Conservation (phyloP, 2,329 filamentous ascomycete species). For the Sporothrix schenckii region DNA sequence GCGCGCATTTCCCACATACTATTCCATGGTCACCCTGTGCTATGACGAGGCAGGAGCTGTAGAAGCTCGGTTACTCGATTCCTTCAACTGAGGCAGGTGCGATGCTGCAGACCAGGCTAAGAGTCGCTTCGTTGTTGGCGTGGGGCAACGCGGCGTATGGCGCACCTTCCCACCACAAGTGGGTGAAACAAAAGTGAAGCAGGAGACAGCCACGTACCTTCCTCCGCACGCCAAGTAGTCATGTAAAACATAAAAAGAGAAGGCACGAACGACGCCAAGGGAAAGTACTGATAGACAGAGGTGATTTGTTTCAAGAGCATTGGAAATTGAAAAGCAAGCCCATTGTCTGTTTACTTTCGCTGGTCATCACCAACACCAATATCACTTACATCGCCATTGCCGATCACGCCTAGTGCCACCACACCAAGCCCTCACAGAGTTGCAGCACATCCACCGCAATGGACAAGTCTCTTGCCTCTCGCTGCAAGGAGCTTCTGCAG, state of each 20-base stretch:
- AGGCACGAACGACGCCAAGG: background rate
- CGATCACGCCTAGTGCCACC: background rate
- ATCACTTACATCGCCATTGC: background rate
- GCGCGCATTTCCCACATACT: conserved; percentile 10
- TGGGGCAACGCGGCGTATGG: conserved; percentile 7
- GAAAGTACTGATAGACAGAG: background rate
- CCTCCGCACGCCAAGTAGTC: background rate
- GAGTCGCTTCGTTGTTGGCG: background rate
- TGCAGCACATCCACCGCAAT: conserved; percentile 36
- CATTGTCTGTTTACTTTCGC: background rate
- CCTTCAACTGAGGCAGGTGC: background rate
- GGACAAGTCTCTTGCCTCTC: conserved; percentile 40
- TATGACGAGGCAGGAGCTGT: background rate
- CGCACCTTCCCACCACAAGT: background rate
- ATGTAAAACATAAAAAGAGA: background rate
- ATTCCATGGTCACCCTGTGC: background rate
- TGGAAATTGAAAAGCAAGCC: background rate
- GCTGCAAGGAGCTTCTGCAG: conserved; percentile 42
- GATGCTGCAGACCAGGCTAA: background rate
- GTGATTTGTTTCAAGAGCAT: background rate
- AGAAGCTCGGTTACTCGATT: background rate
- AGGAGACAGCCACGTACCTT: conserved; percentile 14
- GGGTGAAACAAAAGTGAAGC: conserved; percentile 34
- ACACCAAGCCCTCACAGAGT: background rate
- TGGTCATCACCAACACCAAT: background rate